Conservation (phyloP, 768 basidiomycete species). For the Boletus rufocinnamomeus region DNA sequence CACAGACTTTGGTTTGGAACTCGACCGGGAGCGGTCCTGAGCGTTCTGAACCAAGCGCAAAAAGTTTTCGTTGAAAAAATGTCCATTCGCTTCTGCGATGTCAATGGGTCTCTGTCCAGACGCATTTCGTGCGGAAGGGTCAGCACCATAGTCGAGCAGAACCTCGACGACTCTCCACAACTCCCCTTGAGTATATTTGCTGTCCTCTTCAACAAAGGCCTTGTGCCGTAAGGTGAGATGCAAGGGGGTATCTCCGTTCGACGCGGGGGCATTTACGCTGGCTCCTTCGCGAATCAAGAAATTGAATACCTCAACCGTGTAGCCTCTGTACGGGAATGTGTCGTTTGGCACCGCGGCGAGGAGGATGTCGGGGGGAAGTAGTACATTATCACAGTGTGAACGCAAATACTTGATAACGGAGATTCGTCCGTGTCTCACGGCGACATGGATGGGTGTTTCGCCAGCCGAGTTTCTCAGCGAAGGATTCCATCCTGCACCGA, state of each 20-base stretch:
- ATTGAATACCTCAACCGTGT: background rate
- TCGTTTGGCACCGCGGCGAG: background rate
- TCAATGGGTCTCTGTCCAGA: background rate
- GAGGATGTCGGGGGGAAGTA: background rate
- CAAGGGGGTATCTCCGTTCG: background rate
- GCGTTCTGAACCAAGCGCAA: background rate
- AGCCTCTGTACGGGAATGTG: rapidly evolving
- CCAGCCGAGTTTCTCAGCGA: background rate
- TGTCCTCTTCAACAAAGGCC: background rate
- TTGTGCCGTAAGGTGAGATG: background rate
- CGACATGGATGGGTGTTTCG: background rate
- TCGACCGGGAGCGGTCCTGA: background rate
- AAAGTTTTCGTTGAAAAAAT: background rate
- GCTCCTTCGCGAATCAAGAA: background rate
- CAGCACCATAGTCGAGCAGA: background rate
- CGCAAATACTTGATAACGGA: background rate
- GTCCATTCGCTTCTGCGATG: background rate
- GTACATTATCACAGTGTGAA: background rate
- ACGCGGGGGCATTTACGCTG: background rate
- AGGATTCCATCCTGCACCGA: background rate
- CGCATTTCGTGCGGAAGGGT: background rate
- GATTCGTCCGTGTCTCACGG: background rate
- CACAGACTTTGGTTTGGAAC: background rate
- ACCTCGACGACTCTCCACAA: background rate
- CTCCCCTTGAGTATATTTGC: rapidly evolving